phyloP scores from a whole-genome alignment of 2,329 filamentous ascomycete species.

The Colletotrichum sublineola region DNA sequence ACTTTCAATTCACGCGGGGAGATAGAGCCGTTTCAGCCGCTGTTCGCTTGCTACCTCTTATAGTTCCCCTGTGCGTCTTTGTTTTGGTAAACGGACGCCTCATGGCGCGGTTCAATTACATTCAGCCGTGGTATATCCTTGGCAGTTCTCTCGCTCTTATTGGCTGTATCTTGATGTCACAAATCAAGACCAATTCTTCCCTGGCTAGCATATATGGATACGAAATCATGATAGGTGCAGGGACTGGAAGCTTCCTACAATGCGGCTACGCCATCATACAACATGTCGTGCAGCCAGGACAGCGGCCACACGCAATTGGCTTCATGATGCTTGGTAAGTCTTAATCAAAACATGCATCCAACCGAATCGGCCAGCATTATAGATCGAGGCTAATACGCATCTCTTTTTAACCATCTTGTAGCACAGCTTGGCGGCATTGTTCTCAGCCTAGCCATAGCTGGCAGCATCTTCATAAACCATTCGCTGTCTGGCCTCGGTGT shows the following conservation, averaged over 20 bases:
- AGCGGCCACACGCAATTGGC: slow-evolving; percentile 51
- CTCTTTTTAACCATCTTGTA: background rate
- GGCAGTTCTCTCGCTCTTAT: slow-evolving; percentile 50
- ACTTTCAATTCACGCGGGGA: slow-evolving; percentile 61
- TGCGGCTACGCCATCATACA: slow-evolving; percentile 50
- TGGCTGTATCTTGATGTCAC: slow-evolving; percentile 51
- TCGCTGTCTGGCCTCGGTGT: background rate
- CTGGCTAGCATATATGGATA: slow-evolving; percentile 50
- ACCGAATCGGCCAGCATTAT: too few species aligned
- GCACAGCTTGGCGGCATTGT: background rate
- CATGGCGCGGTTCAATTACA: slow-evolving; percentile 51
- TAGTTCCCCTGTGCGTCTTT: slow-evolving; percentile 50
- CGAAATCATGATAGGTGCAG: slow-evolving; percentile 56
- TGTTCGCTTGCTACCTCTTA: slow-evolving; percentile 56
- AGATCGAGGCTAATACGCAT: too few species aligned
- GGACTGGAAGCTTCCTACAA: slow-evolving; percentile 53
- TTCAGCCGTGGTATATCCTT: slow-evolving; percentile 55
- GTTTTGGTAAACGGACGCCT: slow-evolving; percentile 53
- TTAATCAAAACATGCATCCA: background rate
- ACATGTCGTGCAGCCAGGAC: slow-evolving; percentile 47
- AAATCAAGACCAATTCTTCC: slow-evolving; percentile 35
- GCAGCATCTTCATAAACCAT: background rate
- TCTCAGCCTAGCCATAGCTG: background rate
- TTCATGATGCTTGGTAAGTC: slow-evolving; percentile 47
- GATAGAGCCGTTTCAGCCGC: slow-evolving; percentile 56